Evolutionary conservation across 1,284 basidiomycete species (phyloP).

Genomic region (Rhizoctonia solani): DNA sequence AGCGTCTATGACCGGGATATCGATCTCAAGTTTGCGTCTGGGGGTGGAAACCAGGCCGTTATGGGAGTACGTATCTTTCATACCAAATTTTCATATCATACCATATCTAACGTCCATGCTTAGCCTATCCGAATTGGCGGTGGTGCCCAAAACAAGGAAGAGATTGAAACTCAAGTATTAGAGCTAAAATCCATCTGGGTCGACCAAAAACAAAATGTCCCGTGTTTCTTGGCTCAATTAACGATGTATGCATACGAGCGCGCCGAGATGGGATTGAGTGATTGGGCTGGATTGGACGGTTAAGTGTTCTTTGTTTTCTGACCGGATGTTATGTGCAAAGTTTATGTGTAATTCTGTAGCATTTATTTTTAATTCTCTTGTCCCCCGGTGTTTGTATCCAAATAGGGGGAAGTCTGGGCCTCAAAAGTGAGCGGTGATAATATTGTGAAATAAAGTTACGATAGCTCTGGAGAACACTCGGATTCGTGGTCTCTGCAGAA

Average conservation of each 20-base stretch:
- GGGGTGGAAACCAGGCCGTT: conserved; percentile 26
- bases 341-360: too few species aligned
- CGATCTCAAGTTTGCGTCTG: conserved; percentile 28
- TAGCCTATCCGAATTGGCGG: conserved; percentile 32
- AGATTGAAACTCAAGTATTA: conserved; percentile 21
- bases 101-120: not conserved
- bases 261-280: conserved; percentile 35
- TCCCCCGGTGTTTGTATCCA: too few species aligned
- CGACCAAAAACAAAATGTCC: conserved; percentile 38
- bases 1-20: conserved; percentile 65
- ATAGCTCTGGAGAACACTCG: too few species aligned
- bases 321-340: too few species aligned
- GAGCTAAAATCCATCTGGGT: conserved; percentile 39
- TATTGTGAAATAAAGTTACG: too few species aligned
- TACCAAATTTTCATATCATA: not conserved
- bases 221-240: conserved; percentile 39
- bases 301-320: too few species aligned
- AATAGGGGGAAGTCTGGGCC: too few species aligned
- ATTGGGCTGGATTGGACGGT: conserved; percentile 29
- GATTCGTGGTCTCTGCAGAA: too few species aligned
- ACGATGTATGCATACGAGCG: conserved; percentile 38
- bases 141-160: conserved; percentile 29
- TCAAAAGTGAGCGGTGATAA: too few species aligned
- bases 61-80: conserved; percentile 22
- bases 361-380: too few species aligned